These are phyloP conservation scores for Apophysomyces trapeziformis DNA, from an alignment of 371 early-diverging fungal genomes.

Conservation along the genomic window DNA sequence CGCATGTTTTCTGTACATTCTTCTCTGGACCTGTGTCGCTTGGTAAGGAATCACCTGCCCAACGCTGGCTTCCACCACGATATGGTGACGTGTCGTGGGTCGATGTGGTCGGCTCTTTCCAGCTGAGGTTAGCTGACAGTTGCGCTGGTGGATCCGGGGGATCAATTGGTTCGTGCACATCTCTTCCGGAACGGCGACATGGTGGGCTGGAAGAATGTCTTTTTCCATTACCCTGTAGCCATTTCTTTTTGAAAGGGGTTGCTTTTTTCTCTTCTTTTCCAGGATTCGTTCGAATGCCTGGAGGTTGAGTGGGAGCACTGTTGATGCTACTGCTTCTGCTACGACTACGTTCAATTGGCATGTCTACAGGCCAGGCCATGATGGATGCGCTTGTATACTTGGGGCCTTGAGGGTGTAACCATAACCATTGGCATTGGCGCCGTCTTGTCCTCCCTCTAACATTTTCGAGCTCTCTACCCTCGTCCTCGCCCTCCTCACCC, in stretches of 20 bases:
- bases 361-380: constrained; percentile 2
- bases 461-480: constrained; percentile 4
- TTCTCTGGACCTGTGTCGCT: neutral
- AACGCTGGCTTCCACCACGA: neutral
- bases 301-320: neutral
- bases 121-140: constrained; percentile 1
- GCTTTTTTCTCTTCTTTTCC: neutral
- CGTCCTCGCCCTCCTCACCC: neutral
- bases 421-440: neutral
- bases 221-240: neutral
- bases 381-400: neutral
- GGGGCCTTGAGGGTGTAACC: neutral
- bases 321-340: constrained; percentile 5
- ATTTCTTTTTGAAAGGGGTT: neutral
- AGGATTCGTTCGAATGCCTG: neutral
- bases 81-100: neutral
- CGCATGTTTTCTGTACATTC: neutral
- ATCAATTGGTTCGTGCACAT: neutral
- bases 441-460: neutral
- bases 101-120: neutral
- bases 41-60: neutral
- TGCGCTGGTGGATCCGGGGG: constrained; percentile 20
- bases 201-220: neutral
- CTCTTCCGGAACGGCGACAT: neutral
- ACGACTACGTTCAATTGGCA: neutral